Percentiles rank a stretch among this genome's conserved stretches.
Evolutionary conservation across 345 rosid species (phyloP).

Genomic region (Acer campestre): DNA sequence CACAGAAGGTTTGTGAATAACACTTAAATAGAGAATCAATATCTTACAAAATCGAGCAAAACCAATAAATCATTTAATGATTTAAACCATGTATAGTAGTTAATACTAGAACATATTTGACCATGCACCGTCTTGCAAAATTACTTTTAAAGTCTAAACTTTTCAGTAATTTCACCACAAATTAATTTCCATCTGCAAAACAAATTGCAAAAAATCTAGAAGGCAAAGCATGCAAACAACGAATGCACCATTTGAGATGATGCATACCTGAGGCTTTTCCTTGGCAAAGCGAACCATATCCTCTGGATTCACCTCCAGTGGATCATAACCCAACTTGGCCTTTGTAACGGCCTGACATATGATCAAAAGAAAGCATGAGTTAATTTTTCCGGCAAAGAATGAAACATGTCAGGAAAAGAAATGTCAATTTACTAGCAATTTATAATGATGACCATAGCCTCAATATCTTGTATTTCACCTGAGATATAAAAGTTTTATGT

Average conservation of each 20-base stretch:
- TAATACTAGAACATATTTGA: constrained; percentile 7
- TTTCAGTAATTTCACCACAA: neutral
- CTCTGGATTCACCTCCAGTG: constrained; percentile 96
- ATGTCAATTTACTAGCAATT: constrained; percentile 8
- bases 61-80: neutral
- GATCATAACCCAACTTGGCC: constrained; percentile 97
- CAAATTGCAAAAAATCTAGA: constrained; percentile 15
- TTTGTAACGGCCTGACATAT: constrained; percentile 83
- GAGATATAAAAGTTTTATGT: neutral
- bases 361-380: constrained; percentile 22
- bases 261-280: constrained; percentile 88
- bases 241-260: constrained; percentile 7
- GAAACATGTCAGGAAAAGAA: neutral
- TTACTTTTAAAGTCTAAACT: neutral
- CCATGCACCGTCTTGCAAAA: neutral
- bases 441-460: constrained; percentile 7
- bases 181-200: constrained; percentile 1
- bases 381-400: neutral
- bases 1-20: neutral
- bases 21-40: neutral
- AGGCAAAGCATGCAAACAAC: constrained; percentile 19
- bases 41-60: neutral
- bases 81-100: neutral
- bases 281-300: constrained; percentile 97
- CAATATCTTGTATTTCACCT: neutral